A percentile compares a stretch with the other conserved stretches of the same genome.
Evolutionary conservation across 2,329 filamentous ascomycete genomes (phyloP).

Genomic region (Microdochium trichocladiopsis): DNA sequence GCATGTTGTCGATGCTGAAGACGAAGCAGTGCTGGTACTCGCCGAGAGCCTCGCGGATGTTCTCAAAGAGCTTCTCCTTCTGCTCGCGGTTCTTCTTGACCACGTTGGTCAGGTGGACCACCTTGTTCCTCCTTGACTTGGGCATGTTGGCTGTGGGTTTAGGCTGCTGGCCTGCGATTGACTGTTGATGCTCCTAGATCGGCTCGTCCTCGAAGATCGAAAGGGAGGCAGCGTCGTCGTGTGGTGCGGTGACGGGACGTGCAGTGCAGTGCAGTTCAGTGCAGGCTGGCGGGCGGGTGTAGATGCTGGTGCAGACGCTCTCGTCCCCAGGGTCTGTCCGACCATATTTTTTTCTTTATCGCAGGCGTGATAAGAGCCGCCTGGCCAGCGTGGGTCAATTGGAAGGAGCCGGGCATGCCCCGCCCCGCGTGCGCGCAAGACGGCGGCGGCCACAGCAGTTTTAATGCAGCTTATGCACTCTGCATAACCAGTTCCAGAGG

Average conservation of each 20-base stretch:
- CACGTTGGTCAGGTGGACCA: constrained; percentile 86
- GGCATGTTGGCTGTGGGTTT: constrained; percentile 58
- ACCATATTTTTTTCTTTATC: constrained; percentile 1
- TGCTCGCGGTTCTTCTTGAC: constrained; percentile 90
- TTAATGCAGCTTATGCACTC: neutral
- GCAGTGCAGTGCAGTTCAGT: too few relatives aligned
- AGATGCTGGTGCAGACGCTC: too few relatives aligned
- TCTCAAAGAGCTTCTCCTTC: constrained; percentile 80
- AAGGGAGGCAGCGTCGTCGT: neutral
- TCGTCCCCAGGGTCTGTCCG: neutral
- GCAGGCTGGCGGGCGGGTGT: neutral
- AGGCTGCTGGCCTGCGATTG: constrained; percentile 2
- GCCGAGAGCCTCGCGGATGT: constrained; percentile 78
- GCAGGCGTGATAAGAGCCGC: neutral
- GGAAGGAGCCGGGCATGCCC: neutral
- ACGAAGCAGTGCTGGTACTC: constrained; percentile 89
- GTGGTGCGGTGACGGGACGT: too few relatives aligned
- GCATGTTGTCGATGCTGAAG: constrained; percentile 94
- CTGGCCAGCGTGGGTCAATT: neutral
- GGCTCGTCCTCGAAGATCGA: neutral
- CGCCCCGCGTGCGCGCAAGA: neutral
- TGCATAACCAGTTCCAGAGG: neutral
- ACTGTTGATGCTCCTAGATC: neutral
- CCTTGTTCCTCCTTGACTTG: constrained; percentile 87
- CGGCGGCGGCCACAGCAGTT: too few relatives aligned